These are phyloP conservation scores for Hygrophila difformis DNA, from an alignment of 257 asterid genomes.

Conservation along the genomic window DNA sequence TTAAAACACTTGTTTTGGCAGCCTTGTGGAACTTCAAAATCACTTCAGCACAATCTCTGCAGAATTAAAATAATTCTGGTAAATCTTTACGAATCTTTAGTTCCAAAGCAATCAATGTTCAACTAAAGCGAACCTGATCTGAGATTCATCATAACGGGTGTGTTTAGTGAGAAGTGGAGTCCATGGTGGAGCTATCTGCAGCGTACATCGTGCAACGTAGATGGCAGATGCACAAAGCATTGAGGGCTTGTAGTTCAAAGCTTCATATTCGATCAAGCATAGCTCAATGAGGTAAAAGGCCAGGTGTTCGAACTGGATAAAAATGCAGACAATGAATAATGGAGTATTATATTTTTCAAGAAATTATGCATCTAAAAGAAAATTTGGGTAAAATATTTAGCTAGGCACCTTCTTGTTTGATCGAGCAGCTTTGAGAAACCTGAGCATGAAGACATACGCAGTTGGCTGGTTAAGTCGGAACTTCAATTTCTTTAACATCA, in stretches of 20 bases:
- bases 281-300: conserved; percentile 90
- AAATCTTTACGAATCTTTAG: conserved; percentile 5
- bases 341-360: too few relatives aligned
- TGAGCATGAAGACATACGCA: conserved; percentile 88
- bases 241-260: conserved; percentile 85
- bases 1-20: conserved; percentile 50
- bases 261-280: conserved; percentile 78
- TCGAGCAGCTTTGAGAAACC: conserved; percentile 89
- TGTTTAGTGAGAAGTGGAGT: conserved; percentile 63
- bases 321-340: conserved; percentile 8
- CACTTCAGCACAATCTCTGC: conserved; percentile 75
- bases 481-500: conserved; percentile 54
- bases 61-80: conserved; percentile 9
- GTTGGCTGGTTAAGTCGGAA: conserved; percentile 94
- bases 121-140: conserved; percentile 46
- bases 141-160: conserved; percentile 56
- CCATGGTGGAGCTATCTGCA: conserved; percentile 68
- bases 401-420: conserved; percentile 43
- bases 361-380: too few relatives aligned
- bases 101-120: not conserved
- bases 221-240: conserved; percentile 88
- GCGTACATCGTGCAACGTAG: conserved; percentile 73
- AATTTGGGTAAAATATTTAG: too few relatives aligned
- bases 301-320: conserved; percentile 67
- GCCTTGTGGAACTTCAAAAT: conserved; percentile 70